Conservation (phyloP, 176 grass and related monocot species). For the Triticum dicoccoides region DNA sequence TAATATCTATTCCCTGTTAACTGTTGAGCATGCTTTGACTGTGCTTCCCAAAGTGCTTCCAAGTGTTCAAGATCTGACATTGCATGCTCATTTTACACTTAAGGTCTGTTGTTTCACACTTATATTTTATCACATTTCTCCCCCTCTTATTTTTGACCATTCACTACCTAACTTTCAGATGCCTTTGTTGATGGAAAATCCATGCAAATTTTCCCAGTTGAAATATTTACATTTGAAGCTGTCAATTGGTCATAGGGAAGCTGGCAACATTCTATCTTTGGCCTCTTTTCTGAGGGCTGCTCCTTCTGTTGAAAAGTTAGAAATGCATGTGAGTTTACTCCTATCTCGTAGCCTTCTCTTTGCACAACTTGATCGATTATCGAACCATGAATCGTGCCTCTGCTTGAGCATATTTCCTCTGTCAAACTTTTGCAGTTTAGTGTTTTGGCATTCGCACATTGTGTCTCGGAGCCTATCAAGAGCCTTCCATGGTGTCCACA, state of each 20-base stretch:
- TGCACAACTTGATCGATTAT: background rate
- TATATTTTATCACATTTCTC: background rate
- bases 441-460: background rate
- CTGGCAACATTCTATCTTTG: background rate
- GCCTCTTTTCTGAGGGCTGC: background rate
- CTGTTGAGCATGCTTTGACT: constrained; percentile 4
- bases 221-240: background rate
- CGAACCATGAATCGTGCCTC: background rate
- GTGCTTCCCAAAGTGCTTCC: constrained; percentile 2
- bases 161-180: background rate
- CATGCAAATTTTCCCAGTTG: constrained; percentile 6
- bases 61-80: constrained; percentile 7
- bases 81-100: background rate
- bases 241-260: background rate
- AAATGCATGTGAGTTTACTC: background rate
- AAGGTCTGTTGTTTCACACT: background rate
- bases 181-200: background rate
- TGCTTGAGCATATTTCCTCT: background rate
- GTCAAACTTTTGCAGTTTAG: constrained; percentile 9
- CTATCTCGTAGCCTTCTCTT: background rate
- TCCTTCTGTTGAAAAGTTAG: background rate
- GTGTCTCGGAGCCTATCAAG: background rate
- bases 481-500: constrained; percentile 1
- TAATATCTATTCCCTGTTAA: background rate
- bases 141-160: background rate